Evolutionary conservation across 352 stramenopile species (phyloP).

Genomic region (Phytophthora tubulina): DNA sequence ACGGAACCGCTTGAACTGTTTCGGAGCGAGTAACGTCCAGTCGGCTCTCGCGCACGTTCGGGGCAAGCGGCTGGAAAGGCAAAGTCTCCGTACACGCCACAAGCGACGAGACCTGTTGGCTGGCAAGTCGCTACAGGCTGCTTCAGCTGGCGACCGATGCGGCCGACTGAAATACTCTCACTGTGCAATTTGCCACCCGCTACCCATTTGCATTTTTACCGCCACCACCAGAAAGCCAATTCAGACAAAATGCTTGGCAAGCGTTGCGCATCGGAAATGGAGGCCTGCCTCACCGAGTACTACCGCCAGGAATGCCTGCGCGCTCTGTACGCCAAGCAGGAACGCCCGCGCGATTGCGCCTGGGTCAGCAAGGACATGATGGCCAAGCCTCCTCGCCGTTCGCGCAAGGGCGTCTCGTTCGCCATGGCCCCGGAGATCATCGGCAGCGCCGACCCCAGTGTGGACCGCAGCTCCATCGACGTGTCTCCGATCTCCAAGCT

Average conservation of each 20-base stretch:
- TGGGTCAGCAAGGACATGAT: slow-evolving; percentile 66
- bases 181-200: slow-evolving; percentile 49
- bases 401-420: slow-evolving; percentile 80
- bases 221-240: slow-evolving; percentile 27
- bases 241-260: slow-evolving; percentile 64
- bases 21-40: slow-evolving; percentile 36
- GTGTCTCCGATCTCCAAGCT: slow-evolving; percentile 81
- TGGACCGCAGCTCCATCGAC: slow-evolving; percentile 81
- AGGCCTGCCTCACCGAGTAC: slow-evolving; percentile 83
- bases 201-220: slow-evolving; percentile 38
- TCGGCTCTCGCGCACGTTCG: slow-evolving; percentile 49
- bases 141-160: slow-evolving; percentile 13
- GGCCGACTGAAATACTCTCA: slow-evolving; percentile 43
- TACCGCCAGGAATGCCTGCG: slow-evolving; percentile 86
- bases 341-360: slow-evolving; percentile 50
- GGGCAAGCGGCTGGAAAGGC: slow-evolving; percentile 55
- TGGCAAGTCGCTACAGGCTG: slow-evolving; percentile 31
- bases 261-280: slow-evolving; percentile 73
- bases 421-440: slow-evolving; percentile 70
- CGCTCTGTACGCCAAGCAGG: slow-evolving; percentile 76
- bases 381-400: slow-evolving; percentile 40
- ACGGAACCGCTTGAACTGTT: slow-evolving; percentile 21
- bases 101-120: slow-evolving; percentile 49
- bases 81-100: slow-evolving; percentile 39
- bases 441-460: slow-evolving; percentile 66